Evolutionary conservation across 148 eudicot species (phyloP), one percentile per base, ranked within the genome.

Genomic region (Rhododendron vialii): DNA sequence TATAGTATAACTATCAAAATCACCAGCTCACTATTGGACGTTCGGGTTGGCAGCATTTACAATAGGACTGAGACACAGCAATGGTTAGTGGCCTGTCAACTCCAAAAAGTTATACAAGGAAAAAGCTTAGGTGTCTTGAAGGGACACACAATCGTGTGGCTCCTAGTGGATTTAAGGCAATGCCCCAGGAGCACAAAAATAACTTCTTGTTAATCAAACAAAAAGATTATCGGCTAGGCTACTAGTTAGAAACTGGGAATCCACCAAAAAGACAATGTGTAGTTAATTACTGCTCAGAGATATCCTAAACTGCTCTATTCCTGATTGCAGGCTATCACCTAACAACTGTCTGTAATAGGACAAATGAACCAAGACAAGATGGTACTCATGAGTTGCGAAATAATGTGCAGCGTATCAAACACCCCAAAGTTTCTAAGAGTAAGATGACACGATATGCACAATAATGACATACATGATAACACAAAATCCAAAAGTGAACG

Each of bases 381-480:
- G 30, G 75, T 38, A 38, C 11, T 3, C 59, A 22, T 69, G 35
- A 28, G n/a, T 43, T 41, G 73, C 78, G 20, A 1, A 65, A 69
- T 28, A 67, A 26, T 30, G 61, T 69, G 26, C 71, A 81, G 20
- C 30, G 1, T 26, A 65, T 82, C 75, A 38, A 83, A 83, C 78
- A 53, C 50, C 20, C 36, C 26, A 26, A 69, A 10, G 57, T 20
- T 57, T 22, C n/a, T 22, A 7, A 59, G 26, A 59, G 65, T 20
- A 59, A 47, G 51, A 74, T 28, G 24, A 9, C 6, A 35, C 1
- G 22, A 5, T 50, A 14, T 43, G 48, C 38, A 6, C n/a, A 48
- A 12, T 48, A 87, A 86, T 36, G 50, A 35, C 30, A 47, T 48
- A 51, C 74, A 51, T 85, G 35, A 51, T 85, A 55, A 85, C 76